Conservation (phyloP, 768 basidiomycete species). For the Rhizopogon vinicolor region DNA sequence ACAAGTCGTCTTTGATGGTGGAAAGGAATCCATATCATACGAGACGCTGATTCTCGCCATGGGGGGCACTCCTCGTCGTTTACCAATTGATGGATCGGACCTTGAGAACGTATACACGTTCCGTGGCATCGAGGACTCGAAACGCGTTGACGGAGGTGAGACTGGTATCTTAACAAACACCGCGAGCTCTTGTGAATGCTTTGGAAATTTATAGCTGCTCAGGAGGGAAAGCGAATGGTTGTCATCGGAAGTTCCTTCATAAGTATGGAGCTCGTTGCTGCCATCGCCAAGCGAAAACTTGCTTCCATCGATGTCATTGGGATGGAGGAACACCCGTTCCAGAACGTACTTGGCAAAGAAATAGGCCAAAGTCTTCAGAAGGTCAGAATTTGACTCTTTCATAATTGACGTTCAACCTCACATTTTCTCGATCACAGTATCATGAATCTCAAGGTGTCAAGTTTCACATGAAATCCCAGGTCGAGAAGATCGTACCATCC, state of each 20-base stretch:
- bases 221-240: constrained; percentile 74
- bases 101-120: constrained; percentile 77
- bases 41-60: constrained; percentile 78
- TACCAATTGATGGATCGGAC: constrained; percentile 73
- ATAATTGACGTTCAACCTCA: neutral
- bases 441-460: constrained; percentile 80
- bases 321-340: constrained; percentile 77
- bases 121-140: constrained; percentile 63
- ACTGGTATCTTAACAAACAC: neutral
- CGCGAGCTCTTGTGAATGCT: neutral
- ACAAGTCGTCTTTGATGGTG: constrained; percentile 54
- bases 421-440: constrained; percentile 37
- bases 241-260: constrained; percentile 91
- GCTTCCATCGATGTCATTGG: constrained; percentile 83
- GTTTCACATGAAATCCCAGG: constrained; percentile 73
- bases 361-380: constrained; percentile 76
- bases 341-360: constrained; percentile 73
- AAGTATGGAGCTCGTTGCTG: constrained; percentile 87
- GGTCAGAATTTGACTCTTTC: constrained; percentile 31
- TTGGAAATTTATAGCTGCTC: constrained; percentile 36
- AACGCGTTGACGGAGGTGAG: constrained; percentile 66
- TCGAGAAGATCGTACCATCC: constrained; percentile 61
- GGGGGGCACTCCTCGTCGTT: constrained; percentile 66
- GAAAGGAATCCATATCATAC: constrained; percentile 60
- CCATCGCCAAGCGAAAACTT: constrained; percentile 66